A percentile compares a stretch with the other conserved stretches of the same genome.
These are phyloP conservation scores for Metschnikowia sp. DNA, from an alignment of 805 yeast genomes.

Conservation along the genomic window DNA sequence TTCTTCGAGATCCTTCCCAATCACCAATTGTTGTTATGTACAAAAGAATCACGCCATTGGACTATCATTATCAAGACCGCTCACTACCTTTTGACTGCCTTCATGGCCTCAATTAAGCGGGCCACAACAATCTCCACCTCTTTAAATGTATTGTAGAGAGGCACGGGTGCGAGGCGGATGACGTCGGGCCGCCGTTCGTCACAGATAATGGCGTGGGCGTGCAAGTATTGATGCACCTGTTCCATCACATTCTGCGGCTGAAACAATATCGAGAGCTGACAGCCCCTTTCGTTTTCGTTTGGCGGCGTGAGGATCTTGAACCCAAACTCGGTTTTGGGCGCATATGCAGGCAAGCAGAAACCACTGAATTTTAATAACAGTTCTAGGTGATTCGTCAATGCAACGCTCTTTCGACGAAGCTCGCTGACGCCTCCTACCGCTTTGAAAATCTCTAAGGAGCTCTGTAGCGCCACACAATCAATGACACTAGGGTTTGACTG, in stretches of 20 bases:
- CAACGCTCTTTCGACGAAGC: slow-evolving; percentile 54
- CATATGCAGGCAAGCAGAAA: slow-evolving; percentile 38
- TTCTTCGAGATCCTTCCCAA: neutral
- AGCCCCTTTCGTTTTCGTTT: slow-evolving; percentile 58
- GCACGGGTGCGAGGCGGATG: slow-evolving; percentile 84
- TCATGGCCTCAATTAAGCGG: slow-evolving; percentile 41
- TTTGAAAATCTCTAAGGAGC: slow-evolving; percentile 60
- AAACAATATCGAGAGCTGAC: slow-evolving; percentile 78
- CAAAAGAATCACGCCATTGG: neutral
- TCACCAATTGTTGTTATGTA: neutral
- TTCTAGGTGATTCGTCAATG: slow-evolving; percentile 57
- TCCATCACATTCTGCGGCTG: slow-evolving; percentile 58
- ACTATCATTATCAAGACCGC: too few relatives aligned
- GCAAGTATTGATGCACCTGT: slow-evolving; percentile 47
- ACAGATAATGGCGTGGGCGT: slow-evolving; percentile 62
- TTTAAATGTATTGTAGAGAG: slow-evolving; percentile 72
- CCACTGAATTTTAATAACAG: slow-evolving; percentile 42
- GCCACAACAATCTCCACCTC: slow-evolving; percentile 53
- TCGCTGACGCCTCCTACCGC: slow-evolving; percentile 60
- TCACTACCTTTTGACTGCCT: slow-evolving; percentile 1
- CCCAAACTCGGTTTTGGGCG: slow-evolving; percentile 26
- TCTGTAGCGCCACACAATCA: slow-evolving; percentile 70
- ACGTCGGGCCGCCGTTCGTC: slow-evolving; percentile 92
- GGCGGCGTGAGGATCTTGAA: slow-evolving; percentile 76
- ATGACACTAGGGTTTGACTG: slow-evolving; percentile 89